phyloP scores from a whole-genome alignment of 805 yeast species.

The Wickerhamiella spandovensis region DNA sequence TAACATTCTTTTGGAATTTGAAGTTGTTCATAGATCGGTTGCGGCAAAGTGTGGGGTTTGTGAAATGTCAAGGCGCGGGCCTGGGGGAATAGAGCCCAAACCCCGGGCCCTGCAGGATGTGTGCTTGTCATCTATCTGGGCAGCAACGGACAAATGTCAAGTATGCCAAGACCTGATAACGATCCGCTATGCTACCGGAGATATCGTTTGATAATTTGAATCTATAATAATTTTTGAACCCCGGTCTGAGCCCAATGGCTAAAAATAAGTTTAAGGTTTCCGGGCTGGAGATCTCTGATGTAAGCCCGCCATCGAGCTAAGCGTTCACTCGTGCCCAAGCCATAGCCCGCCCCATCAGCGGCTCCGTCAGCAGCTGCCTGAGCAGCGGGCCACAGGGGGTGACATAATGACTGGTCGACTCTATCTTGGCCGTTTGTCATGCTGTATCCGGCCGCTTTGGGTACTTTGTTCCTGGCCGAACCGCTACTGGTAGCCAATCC shows the following conservation, averaged over 20 bases:
- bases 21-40: background rate
- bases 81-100: background rate
- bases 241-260: background rate
- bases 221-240: background rate
- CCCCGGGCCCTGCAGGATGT: background rate
- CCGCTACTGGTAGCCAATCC: constrained; percentile 10
- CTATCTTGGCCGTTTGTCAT: too few relatives aligned
- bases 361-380: too few relatives aligned
- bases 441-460: constrained; percentile 12
- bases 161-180: background rate
- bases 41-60: background rate
- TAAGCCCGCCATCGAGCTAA: too few relatives aligned
- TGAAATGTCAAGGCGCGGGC: background rate
- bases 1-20: background rate
- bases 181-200: background rate
- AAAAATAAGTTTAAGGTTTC: background rate
- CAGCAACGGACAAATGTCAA: background rate
- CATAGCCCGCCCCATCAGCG: too few relatives aligned
- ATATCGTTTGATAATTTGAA: too few relatives aligned
- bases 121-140: background rate
- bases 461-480: constrained; percentile 9
- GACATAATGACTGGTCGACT: too few relatives aligned
- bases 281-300: too few relatives aligned
- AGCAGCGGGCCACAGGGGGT: too few relatives aligned
- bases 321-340: too few relatives aligned